phyloP scores from a whole-genome alignment of 2,329 filamentous ascomycete genomes.

The Alternaria panax region DNA sequence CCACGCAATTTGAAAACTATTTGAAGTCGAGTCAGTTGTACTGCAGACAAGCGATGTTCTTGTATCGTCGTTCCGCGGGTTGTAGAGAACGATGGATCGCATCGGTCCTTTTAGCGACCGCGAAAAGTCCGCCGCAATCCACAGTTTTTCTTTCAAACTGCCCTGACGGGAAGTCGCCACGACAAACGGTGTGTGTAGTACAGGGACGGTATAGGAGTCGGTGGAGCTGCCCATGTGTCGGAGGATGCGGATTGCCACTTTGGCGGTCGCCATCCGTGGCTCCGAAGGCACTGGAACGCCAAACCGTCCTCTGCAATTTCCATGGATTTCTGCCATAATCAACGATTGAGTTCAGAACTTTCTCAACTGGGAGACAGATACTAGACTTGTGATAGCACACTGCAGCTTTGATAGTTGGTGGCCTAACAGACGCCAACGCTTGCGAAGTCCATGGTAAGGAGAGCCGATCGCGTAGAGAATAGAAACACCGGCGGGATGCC shows the following conservation, averaged over 20 bases:
- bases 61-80: conserved; percentile 8
- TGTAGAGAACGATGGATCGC: conserved; percentile 1
- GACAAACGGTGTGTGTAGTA: conserved; percentile 7
- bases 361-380: conserved; percentile 6
- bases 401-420: not conserved
- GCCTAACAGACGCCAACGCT: not conserved
- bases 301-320: conserved; percentile 7
- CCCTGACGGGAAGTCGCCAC: conserved; percentile 19
- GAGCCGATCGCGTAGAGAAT: not conserved
- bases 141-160: conserved; percentile 14
- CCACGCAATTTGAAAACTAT: not conserved
- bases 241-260: conserved; percentile 13
- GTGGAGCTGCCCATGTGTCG: conserved; percentile 3
- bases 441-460: not conserved
- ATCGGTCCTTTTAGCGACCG: conserved; percentile 19
- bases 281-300: conserved; percentile 10
- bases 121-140: conserved; percentile 20
- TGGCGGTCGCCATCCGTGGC: conserved; percentile 9
- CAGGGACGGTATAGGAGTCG: conserved; percentile 3
- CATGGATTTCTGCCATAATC: conserved; percentile 18
- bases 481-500: not conserved
- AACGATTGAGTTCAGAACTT: conserved; percentile 13
- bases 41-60: not conserved
- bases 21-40: conserved; percentile 9
- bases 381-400: not conserved